Evolutionary conservation across 257 asterid genomes (phyloP), one percentile per base, ranked within the genome.

Genomic region (Plantago major): DNA sequence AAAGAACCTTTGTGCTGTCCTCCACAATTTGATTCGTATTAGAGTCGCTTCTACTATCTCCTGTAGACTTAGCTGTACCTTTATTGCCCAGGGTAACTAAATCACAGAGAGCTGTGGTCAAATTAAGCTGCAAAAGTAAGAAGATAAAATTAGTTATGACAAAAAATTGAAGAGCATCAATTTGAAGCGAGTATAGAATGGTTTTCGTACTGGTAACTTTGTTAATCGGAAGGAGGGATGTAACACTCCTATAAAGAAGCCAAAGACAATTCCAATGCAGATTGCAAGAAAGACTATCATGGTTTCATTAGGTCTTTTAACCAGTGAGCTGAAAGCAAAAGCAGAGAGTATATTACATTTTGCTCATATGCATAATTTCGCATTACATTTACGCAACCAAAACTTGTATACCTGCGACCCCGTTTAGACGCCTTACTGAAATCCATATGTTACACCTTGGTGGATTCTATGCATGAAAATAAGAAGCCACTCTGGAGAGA

Each of bases 221-320:
- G 82, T 73, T 42, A 80, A 68, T 8, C 82, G 67, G 56, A 71
- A 68, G 7, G 82, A 47, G 40, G 93, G 85, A 63, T 70, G 77
- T 37, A 89, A 81, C 52, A 81, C 63, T 78, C 96, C 96, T 40
- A 85, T 28, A 17, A 85, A 69, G 78, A 85, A 73, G 47, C 97
- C 97, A 55, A 85, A 67, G 68, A 75, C 47, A 3, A 80, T 67
- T 62, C 92, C 97, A 55, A 79, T 65, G 65, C 76, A 54, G 42
- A 83, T 52, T 6, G 83, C 74, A 46, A 77, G 22, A 60, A 77
- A 17, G 48, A 75, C 47, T 80, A 79, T 87, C 87, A 75, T 80
- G 43, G 68, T 72, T 71, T 81, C 87, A 38, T 70, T 84, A 3
- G 89, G 72, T 57, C 65, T 83, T 58, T 74, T 82, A 50, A 65